Evolutionary conservation across 768 basidiomycete species (phyloP).

Genomic region (Tulasnella sp.): DNA sequence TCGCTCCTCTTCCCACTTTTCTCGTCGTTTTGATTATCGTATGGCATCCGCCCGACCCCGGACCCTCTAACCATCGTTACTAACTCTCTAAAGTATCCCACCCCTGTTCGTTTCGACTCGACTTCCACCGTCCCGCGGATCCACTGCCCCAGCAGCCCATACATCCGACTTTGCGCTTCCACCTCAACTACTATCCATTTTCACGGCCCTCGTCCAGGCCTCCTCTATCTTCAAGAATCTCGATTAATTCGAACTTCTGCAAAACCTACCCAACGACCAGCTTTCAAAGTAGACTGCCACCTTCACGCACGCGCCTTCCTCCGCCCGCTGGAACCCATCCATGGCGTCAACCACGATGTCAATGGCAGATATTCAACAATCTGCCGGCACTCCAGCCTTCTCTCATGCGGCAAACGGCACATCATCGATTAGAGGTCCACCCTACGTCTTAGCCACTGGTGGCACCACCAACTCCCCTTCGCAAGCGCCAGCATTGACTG

Average conservation of each 20-base stretch:
- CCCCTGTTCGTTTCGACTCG: background rate
- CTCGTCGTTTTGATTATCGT: background rate
- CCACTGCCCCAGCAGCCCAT: background rate
- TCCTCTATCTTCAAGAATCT: background rate
- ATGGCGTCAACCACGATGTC: constrained; percentile 3
- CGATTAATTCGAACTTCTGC: background rate
- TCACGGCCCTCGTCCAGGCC: background rate
- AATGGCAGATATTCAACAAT: background rate
- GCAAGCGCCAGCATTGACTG: background rate
- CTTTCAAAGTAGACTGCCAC: constrained; percentile 13
- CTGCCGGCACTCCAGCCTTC: background rate
- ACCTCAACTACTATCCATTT: background rate
- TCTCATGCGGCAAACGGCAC: background rate
- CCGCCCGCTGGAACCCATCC: background rate
- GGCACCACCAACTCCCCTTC: constrained; percentile 6
- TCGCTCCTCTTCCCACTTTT: background rate
- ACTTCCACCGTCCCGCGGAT: background rate
- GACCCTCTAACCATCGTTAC: background rate
- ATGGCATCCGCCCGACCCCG: background rate
- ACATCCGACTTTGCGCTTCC: background rate
- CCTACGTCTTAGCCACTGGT: background rate
- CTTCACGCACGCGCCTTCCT: constrained; percentile 1
- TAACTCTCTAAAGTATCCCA: background rate
- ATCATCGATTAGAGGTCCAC: background rate
- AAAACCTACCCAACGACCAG: background rate